These are phyloP conservation scores for Phialocephala sp. DNA, from an alignment of 2,329 filamentous ascomycete genomes.

Conservation along the genomic window DNA sequence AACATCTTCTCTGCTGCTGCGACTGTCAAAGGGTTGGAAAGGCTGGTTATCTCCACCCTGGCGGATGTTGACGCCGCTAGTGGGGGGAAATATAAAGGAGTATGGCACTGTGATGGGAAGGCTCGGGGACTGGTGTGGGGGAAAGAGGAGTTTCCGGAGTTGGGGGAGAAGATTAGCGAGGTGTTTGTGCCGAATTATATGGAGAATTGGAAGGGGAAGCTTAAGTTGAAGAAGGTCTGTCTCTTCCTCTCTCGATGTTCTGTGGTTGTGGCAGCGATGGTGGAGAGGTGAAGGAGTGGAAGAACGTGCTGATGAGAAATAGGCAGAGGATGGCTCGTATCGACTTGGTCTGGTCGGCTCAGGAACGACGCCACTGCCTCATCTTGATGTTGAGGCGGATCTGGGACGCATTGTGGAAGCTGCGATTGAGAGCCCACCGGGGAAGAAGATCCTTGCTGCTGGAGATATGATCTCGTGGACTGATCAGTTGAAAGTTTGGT, in stretches of 20 bases:
- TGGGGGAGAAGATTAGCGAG: slow-evolving; percentile 42
- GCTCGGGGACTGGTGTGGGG: slow-evolving; percentile 43
- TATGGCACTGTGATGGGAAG: slow-evolving; percentile 48
- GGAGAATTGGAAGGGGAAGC: slow-evolving; percentile 30
- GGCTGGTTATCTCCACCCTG: slow-evolving; percentile 48
- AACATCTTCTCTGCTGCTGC: slow-evolving; percentile 47
- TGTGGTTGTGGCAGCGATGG: not conserved
- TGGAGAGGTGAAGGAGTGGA: not conserved
- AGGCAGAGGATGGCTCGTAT: slow-evolving; percentile 33
- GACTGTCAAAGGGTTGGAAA: slow-evolving; percentile 42
- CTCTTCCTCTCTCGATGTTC: not conserved
- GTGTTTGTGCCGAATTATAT: slow-evolving; percentile 43
- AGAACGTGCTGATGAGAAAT: slow-evolving; percentile 1
- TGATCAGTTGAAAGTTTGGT: slow-evolving; percentile 31
- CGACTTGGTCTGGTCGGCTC: slow-evolving; percentile 39
- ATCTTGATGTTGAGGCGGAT: slow-evolving; percentile 28
- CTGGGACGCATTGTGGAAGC: slow-evolving; percentile 35
- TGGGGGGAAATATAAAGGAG: slow-evolving; percentile 48
- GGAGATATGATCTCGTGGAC: slow-evolving; percentile 27
- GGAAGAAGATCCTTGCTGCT: slow-evolving; percentile 32
- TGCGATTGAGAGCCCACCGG: slow-evolving; percentile 32
- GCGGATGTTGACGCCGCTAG: slow-evolving; percentile 46
- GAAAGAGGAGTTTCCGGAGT: slow-evolving; percentile 34
- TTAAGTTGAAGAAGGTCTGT: slow-evolving; percentile 27
- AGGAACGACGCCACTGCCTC: slow-evolving; percentile 26